Base-by-base conservation (phyloP, 208 protist genomes). In the Acanthamoeba sp. region DNA sequence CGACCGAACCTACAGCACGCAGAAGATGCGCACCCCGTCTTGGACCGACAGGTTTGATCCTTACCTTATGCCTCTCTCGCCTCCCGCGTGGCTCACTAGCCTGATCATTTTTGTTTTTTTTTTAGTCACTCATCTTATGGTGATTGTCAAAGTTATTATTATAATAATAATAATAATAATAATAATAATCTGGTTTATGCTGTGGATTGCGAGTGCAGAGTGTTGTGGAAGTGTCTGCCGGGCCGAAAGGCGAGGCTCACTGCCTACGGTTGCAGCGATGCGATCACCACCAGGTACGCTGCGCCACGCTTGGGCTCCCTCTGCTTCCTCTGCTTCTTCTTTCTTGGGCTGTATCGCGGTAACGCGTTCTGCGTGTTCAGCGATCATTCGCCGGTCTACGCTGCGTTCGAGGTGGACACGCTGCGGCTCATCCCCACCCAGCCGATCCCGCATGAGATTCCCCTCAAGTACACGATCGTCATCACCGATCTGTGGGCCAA, bases 341-440 rank as follows among this genome's bases (percentile, higher is more conserved):
- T 40, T 34, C 9, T 6, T 29, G 66, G 22, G 59, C 71, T 45
- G 29, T 73, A 6, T 36, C 32, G 9, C 32, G 29, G n/a, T n/a
- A n/a, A n/a, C 32, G 7, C 0, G 0, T 48, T 84, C 38, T 12
- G 14, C 34, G 36, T 4, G 24, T 84, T 16, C 38, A 93, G 90
- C 36, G 90, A 93, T 66, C 90, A 93, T 45, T 93, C 90, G 27
- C 90, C 90, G 10, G 90, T 93, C 52, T 93, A 38, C 32, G 90
- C 90, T 18, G 34, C 69, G 34, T 93, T 93, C 32, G 50, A 78
- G 45, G 32, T 93, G 12, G 52, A 84, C 32, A 93, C 90, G 50
- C 29, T 84, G 3, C 45, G 45, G 7, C 40, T 66, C 69, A 78
- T 59, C 24, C 50, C 52, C 16, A 66, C 40, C 5, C 42, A 93